phyloP scores from a whole-genome alignment of 106 monocot species.

The Phalaenopsis aphrodite region DNA sequence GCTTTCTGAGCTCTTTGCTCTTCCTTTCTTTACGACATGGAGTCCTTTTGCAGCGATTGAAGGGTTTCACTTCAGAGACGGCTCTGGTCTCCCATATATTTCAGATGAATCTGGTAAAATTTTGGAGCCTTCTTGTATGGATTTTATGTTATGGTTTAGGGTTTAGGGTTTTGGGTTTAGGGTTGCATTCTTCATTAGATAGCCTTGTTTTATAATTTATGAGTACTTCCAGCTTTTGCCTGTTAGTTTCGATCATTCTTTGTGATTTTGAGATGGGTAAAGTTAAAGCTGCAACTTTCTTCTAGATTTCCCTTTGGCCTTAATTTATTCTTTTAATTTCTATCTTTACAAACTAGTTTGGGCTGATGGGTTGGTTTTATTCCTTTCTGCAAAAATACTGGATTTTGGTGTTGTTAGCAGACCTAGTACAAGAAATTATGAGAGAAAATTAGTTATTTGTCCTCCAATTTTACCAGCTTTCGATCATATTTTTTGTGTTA shows the following conservation, averaged over 20 bases:
- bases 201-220: not conserved
- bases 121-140: not conserved
- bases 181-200: not conserved
- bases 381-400: too few species aligned
- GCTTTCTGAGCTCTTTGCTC: not conserved
- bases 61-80: not conserved
- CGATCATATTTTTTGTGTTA: not conserved
- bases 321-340: not conserved
- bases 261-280: too few species aligned
- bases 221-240: not conserved
- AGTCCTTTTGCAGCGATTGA: not conserved
- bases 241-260: not conserved
- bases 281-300: not conserved
- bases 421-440: not conserved
- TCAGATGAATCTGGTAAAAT: not conserved
- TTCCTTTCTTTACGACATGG: not conserved
- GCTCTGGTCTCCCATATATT: not conserved
- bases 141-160: not conserved
- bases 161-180: not conserved
- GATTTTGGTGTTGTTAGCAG: not conserved
- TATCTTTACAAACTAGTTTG: not conserved
- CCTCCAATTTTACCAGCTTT: not conserved
- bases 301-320: not conserved
- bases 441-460: not conserved
- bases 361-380: too few species aligned